A percentile compares a stretch with the other conserved stretches of the same genome.
Evolutionary conservation across 805 yeast genomes (phyloP).

Genomic region (Metschnikowia rubicola): DNA sequence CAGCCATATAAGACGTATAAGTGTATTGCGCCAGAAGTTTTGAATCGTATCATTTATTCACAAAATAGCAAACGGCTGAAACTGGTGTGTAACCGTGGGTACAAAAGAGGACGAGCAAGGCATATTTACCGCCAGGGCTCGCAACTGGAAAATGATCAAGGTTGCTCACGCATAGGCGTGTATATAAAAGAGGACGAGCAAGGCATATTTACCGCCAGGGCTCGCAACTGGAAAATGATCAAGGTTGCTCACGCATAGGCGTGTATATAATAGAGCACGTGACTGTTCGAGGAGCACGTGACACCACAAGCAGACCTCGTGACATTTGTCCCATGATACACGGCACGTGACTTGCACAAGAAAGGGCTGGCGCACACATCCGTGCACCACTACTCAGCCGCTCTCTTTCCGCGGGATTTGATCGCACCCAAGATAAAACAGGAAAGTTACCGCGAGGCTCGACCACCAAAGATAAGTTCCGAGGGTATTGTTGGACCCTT

Average conservation of each 20-base stretch:
- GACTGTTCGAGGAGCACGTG: not conserved
- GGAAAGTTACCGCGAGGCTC: no score
- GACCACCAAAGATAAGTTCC: no score
- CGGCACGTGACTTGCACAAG: no score
- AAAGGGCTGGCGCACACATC: no score
- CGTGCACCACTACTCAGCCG: no score
- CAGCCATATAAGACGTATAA: not conserved
- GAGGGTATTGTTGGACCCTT: no score
- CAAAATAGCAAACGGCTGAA: slow-evolving; percentile 4
- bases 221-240: slow-evolving; percentile 1
- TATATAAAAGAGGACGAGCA: not conserved
- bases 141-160: not conserved
- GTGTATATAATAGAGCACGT: not conserved
- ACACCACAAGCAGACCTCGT: not conserved
- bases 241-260: slow-evolving; percentile 4
- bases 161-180: slow-evolving; percentile 3
- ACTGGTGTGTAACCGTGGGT: slow-evolving; percentile 1
- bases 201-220: not conserved
- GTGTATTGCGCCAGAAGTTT: not conserved
- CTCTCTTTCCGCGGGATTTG: no score
- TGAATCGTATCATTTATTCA: not conserved
- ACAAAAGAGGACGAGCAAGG: not conserved
- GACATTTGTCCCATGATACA: no score
- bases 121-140: slow-evolving; percentile 2
- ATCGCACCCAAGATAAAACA: no score